Percentiles rank a stretch among this genome's conserved stretches.
These are phyloP conservation scores for Allium fistulosum DNA, from an alignment of 106 monocot genomes.

Conservation along the genomic window DNA sequence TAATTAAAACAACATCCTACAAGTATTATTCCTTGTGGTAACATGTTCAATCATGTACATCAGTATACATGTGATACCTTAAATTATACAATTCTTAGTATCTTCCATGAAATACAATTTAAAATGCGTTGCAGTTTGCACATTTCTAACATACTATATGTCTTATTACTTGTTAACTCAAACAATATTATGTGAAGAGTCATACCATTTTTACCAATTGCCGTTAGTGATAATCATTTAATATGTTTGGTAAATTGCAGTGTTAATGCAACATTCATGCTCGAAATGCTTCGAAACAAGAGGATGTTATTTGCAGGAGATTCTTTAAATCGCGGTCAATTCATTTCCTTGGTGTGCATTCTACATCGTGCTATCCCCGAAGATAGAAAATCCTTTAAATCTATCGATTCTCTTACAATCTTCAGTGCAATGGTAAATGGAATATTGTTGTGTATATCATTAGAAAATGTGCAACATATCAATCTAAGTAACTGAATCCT, in stretches of 20 bases:
- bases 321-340: conserved; percentile 80
- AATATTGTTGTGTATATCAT: neutral
- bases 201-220: neutral
- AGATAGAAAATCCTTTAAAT: conserved; percentile 43
- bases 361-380: conserved; percentile 48
- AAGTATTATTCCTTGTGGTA: too few relatives aligned
- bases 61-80: too few relatives aligned
- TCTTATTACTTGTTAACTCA: neutral
- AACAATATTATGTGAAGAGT: neutral
- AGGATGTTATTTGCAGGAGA: conserved; percentile 54
- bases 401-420: conserved; percentile 29
- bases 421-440: conserved; percentile 51
- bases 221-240: neutral
- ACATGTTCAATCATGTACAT: too few relatives aligned
- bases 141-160: too few relatives aligned
- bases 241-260: conserved; percentile 5
- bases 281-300: conserved; percentile 57
- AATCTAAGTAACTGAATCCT: neutral
- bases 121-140: too few relatives aligned
- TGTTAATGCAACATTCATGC: conserved; percentile 55
- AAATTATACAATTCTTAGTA: neutral
- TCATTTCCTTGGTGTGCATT: conserved; percentile 76
- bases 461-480: neutral
- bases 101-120: too few relatives aligned
- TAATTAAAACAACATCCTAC: too few relatives aligned